Evolutionary conservation across 108 stramenopile genomes (phyloP).

Genomic region (Mayamaea pseudoterrestris): DNA sequence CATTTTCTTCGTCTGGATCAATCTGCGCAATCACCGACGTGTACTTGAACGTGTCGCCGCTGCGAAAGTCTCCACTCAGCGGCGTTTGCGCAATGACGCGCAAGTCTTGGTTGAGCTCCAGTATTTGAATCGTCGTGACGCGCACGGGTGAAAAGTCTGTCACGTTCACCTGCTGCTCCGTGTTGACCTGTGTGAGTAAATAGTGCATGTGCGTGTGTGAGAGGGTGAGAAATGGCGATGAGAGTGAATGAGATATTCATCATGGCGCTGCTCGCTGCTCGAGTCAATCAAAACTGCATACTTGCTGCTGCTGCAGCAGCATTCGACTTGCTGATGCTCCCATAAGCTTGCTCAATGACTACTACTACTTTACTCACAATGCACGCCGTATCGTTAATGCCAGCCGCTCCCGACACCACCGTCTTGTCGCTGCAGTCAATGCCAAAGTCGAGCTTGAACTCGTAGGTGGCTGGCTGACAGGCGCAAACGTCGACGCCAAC

Average conservation of each 20-base stretch:
- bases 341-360: too few species aligned
- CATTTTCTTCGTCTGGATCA: not conserved
- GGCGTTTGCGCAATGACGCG: not conserved
- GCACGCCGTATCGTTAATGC: slow-evolving; percentile 1
- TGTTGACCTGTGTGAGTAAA: too few species aligned
- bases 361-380: too few species aligned
- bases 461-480: slow-evolving; percentile 7
- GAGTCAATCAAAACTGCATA: too few species aligned
- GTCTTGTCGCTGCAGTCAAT: not conserved
- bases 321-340: too few species aligned
- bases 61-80: not conserved
- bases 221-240: too few species aligned
- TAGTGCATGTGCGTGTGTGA: too few species aligned
- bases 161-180: too few species aligned
- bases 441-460: slow-evolving; percentile 8
- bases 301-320: too few species aligned
- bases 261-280: too few species aligned
- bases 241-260: too few species aligned
- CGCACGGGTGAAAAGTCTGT: not conserved
- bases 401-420: not conserved
- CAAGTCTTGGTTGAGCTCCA: slow-evolving; percentile 2
- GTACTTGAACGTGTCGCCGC: slow-evolving; percentile 6
- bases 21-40: slow-evolving; percentile 7
- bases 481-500: slow-evolving; percentile 10
- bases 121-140: slow-evolving; percentile 1